Base-by-base conservation (phyloP, 164 flowering plant genomes). In the Aristolochia contorta region DNA sequence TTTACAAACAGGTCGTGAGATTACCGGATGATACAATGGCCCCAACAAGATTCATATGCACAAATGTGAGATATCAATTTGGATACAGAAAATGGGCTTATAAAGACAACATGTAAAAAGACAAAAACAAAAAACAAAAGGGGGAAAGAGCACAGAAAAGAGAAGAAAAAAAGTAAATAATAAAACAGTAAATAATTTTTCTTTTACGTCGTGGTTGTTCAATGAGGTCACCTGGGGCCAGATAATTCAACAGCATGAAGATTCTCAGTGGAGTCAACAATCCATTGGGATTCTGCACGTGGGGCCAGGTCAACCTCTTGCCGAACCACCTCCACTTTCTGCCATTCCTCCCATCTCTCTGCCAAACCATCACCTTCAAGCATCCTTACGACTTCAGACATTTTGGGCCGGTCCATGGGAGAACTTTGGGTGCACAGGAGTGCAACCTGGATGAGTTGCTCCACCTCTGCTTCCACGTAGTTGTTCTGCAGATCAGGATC, bases 331-430 rank as follows among this genome's bases (percentile, higher is more conserved):
- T 88, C 96, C 52, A 83, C 91, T 77, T 88, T 88, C 64, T 88
- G 97, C 97, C 96, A 91, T 66, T 88, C 97, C 23, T 91, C 97
- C 97, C 97, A 91, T 63, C 84, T 77, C 81, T 88, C 97, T 18
- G 97, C 93, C 75, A 91, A 75, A 14, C 97, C 94, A 60, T 88
- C 97, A 12, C 97, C 97, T 78, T 88, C 97, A 7, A 91, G 90
- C 97, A 91, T 91, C 68, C 96, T 80, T 47, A 91, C 97, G 25
- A 91, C 96, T 27, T 91, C 97, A 1, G 97, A 84, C 97, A 91
- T 91, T 72, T 91, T 88, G 0, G 97, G 97, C 47, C 97, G 78
- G 25, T 88, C 93, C 80, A 72, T 79, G 4, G 97, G 93, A 21
- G 96, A 79, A 54, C 87, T 76, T 68, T 91, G 96, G 3, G 97